Conservation (phyloP, 2,329 filamentous ascomycete species). For the Xylariaceae sp. region DNA sequence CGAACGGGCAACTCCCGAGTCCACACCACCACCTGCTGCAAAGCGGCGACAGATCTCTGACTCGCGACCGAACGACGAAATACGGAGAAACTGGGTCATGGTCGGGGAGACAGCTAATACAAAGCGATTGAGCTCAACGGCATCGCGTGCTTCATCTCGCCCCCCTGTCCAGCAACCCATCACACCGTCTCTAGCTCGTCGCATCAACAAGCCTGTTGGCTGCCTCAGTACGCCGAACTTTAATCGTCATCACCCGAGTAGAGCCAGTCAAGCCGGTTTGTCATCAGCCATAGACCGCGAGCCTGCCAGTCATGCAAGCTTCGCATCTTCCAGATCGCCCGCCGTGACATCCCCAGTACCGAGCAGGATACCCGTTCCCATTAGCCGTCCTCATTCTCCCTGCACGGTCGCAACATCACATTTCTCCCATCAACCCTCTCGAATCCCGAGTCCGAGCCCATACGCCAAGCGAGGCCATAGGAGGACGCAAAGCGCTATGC, state of each 20-base stretch:
- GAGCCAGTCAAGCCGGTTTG: conserved; percentile 48
- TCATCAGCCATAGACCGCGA: conserved; percentile 40
- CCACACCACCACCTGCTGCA: conserved; percentile 46
- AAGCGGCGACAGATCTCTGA: conserved; percentile 55
- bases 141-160: conserved; percentile 25
- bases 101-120: conserved; percentile 45
- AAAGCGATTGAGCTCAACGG: conserved; percentile 19
- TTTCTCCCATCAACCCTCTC: conserved; percentile 21
- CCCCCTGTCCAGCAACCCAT: conserved; percentile 32
- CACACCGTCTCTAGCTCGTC: conserved; percentile 35
- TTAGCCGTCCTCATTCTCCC: conserved; percentile 27
- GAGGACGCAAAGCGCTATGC: conserved; percentile 46
- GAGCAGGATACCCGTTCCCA: conserved; percentile 44
- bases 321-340: conserved; percentile 40
- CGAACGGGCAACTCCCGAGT: conserved; percentile 34
- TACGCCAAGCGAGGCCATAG: conserved; percentile 35
- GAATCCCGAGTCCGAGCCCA: conserved; percentile 31
- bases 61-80: conserved; percentile 48
- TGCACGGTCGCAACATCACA: conserved; percentile 19
- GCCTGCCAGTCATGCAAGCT: conserved; percentile 35
- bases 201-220: conserved; percentile 44
- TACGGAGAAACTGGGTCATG: conserved; percentile 70
- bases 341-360: conserved; percentile 32
- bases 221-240: conserved; percentile 31
- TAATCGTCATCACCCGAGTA: conserved; percentile 37